Percentiles rank a stretch among this genome's conserved stretches.
phyloP scores from a whole-genome alignment of 2,329 filamentous ascomycete species.

The Dactylellina parvicollis region DNA sequence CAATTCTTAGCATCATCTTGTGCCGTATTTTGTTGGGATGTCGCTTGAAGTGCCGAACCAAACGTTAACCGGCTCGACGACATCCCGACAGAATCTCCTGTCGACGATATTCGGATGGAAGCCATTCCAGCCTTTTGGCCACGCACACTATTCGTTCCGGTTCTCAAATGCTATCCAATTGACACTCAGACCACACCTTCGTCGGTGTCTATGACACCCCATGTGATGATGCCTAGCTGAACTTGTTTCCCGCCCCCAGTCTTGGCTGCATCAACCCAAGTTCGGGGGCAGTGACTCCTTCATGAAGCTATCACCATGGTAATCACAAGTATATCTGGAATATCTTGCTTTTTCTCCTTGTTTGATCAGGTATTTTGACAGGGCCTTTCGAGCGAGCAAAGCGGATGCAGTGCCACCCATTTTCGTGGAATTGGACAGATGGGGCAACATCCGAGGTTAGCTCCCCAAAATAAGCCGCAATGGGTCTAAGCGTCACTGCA shows the following conservation, averaged over 20 bases:
- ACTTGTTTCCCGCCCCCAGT: conserved; percentile 24
- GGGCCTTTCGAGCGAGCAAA: conserved; percentile 24
- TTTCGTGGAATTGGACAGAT: conserved; percentile 46
- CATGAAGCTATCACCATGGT: conserved; percentile 6
- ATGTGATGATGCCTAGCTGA: conserved; percentile 42
- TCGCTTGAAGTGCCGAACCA: conserved; percentile 9
- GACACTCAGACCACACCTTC: conserved; percentile 12
- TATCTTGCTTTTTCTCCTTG: background rate
- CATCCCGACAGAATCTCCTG: background rate
- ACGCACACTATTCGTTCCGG: no score
- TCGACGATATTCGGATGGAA: no score
- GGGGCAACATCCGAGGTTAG: conserved; percentile 54
- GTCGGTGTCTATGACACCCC: conserved; percentile 13
- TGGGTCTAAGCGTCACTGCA: conserved; percentile 43
- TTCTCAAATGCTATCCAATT: background rate
- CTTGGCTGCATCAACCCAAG: conserved; percentile 35
- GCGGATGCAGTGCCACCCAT: conserved; percentile 19
- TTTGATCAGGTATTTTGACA: background rate
- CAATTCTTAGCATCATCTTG: background rate
- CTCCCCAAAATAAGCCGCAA: conserved; percentile 52
- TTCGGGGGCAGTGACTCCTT: background rate
- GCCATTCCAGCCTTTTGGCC: no score
- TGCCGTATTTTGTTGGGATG: background rate
- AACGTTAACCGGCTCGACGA: conserved; percentile 10
- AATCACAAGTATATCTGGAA: background rate